A percentile compares a stretch with the other conserved stretches of the same genome.
Evolutionary conservation across 805 yeast species (phyloP).

Genomic region (Metschnikowia sp.): DNA sequence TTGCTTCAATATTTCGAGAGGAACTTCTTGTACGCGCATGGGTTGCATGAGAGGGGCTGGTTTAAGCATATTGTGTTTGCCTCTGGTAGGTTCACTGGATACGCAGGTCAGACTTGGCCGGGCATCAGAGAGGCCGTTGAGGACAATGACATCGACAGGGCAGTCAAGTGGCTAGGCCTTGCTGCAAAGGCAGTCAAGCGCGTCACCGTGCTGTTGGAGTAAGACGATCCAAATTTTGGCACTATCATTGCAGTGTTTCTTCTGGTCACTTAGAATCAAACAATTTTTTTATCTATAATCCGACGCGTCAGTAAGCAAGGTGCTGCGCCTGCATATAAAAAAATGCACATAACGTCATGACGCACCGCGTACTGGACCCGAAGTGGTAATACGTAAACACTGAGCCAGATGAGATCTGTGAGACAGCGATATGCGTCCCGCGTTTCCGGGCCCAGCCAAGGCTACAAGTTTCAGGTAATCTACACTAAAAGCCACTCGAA

Average conservation of each 20-base stretch:
- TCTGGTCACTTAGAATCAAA: too few relatives aligned
- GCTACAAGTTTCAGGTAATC: too few relatives aligned
- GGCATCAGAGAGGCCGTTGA: conserved; percentile 55
- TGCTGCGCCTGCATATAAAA: not conserved
- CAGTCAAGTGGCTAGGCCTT: conserved; percentile 44
- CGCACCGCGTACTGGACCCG: not conserved
- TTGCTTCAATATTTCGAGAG: conserved; percentile 48
- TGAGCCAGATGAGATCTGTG: not conserved
- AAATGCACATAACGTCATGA: not conserved
- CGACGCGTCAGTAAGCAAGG: too few relatives aligned
- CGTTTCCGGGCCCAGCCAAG: too few relatives aligned
- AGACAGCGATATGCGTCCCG: too few relatives aligned
- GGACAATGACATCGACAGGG: conserved; percentile 42
- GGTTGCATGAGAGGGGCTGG: conserved; percentile 53
- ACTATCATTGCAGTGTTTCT: too few relatives aligned
- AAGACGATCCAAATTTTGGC: not conserved
- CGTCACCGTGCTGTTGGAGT: conserved; percentile 13
- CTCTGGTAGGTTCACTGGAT: conserved; percentile 52
- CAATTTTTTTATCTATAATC: too few relatives aligned
- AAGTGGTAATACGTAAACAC: conserved; percentile 4
- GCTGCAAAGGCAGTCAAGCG: conserved; percentile 37
- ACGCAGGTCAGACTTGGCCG: conserved; percentile 52
- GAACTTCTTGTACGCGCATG: conserved; percentile 45
- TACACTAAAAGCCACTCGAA: not conserved
- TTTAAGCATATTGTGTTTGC: conserved; percentile 64